Percentiles rank a stretch among this genome's conserved stretches.
phyloP scores from a whole-genome alignment of 495 filamentous ascomycete genomes.

The Penicillium atrosanguineum region DNA sequence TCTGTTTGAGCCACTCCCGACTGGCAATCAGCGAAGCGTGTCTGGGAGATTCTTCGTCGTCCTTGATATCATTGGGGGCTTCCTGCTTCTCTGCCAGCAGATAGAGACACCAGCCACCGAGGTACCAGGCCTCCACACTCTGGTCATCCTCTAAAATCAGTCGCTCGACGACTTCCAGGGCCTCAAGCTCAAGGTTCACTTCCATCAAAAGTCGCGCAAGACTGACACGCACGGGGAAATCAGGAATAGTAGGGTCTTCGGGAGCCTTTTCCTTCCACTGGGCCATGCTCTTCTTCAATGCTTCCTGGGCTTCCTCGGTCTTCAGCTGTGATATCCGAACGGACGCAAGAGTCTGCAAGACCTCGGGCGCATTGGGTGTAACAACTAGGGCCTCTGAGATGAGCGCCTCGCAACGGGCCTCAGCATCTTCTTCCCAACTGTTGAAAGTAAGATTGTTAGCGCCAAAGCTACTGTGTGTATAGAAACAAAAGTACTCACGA shows the following conservation, averaged over 20 bases:
- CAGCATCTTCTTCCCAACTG: slow-evolving; percentile 85
- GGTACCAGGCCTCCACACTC: slow-evolving; percentile 94
- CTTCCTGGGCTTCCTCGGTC: slow-evolving; percentile 72
- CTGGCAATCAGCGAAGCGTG: slow-evolving; percentile 45
- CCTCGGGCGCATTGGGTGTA: slow-evolving; percentile 71
- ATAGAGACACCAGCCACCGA: slow-evolving; percentile 89
- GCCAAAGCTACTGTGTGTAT: not conserved
- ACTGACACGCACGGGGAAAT: slow-evolving; percentile 79
- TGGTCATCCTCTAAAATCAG: slow-evolving; percentile 84
- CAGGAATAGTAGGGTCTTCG: slow-evolving; percentile 63
- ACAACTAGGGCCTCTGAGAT: slow-evolving; percentile 83
- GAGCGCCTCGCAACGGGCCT: slow-evolving; percentile 75
- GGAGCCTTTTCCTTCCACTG: slow-evolving; percentile 75
- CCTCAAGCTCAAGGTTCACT: slow-evolving; percentile 77
- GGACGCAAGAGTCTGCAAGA: slow-evolving; percentile 89
- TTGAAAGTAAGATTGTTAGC: slow-evolving; percentile 3
- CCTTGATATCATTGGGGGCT: slow-evolving; percentile 39
- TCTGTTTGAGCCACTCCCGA: slow-evolving; percentile 53
- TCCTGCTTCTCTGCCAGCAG: slow-evolving; percentile 67
- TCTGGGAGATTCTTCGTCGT: slow-evolving; percentile 31
- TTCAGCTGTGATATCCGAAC: slow-evolving; percentile 85
- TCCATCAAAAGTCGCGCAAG: slow-evolving; percentile 86
- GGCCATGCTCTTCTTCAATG: slow-evolving; percentile 70
- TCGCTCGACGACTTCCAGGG: slow-evolving; percentile 79
- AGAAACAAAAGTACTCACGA: slow-evolving; percentile 39